Conservation (phyloP, 2,329 filamentous ascomycete genomes). For the Aspergillus fischeri region DNA sequence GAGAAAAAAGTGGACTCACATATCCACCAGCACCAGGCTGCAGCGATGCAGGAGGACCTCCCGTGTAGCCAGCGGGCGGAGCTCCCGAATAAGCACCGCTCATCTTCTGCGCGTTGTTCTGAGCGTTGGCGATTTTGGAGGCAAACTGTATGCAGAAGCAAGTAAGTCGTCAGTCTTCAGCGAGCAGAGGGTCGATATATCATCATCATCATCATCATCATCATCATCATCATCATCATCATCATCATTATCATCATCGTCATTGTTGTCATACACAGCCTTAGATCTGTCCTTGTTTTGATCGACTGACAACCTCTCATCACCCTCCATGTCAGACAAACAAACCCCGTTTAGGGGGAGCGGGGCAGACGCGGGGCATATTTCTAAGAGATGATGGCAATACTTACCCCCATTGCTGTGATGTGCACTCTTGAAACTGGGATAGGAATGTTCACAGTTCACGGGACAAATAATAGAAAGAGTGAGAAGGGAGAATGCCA, state of each 20-base stretch:
- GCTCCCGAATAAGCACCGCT: slow-evolving; percentile 30
- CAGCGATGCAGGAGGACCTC: slow-evolving; percentile 33
- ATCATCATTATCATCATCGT: neutral
- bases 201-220: neutral
- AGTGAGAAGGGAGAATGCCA: neutral
- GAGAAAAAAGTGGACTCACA: slow-evolving; percentile 42
- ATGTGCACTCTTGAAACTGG: neutral
- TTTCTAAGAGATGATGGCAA: neutral
- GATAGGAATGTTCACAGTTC: neutral
- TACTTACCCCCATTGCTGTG: neutral
- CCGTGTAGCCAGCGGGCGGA: slow-evolving; percentile 36
- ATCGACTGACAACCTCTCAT: neutral
- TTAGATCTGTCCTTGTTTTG: neutral
- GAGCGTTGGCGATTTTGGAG: slow-evolving; percentile 37
- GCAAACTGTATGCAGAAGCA: slow-evolving; percentile 27
- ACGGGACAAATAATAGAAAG: neutral
- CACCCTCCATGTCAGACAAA: neutral
- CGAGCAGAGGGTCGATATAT: slow-evolving; percentile 10
- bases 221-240: neutral
- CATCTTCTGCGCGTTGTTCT: slow-evolving; percentile 20
- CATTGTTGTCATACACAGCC: neutral
- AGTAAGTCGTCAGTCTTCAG: slow-evolving; percentile 3
- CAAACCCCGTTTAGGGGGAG: neutral
- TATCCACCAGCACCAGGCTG: slow-evolving; percentile 44
- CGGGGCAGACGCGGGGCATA: neutral